Evolutionary conservation across 2,329 filamentous ascomycete species (phyloP), one percentile per base, ranked within the genome.

Genomic region (Pseudogymnoascus destructans): DNA sequence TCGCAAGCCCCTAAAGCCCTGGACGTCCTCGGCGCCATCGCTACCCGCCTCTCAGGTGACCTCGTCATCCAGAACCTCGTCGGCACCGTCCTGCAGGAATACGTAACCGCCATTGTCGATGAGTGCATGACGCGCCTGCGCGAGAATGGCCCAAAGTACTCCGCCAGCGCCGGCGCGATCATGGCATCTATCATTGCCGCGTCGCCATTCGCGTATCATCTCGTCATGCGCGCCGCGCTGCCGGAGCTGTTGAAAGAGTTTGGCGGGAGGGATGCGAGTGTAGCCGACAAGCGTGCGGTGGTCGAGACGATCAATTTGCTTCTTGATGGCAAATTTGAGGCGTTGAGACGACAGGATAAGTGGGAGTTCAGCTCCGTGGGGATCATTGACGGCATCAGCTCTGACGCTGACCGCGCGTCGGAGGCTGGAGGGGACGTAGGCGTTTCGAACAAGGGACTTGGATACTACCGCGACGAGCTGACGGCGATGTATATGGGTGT

Each of bases 221-320:
- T 64, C 15, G 60, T 66, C 9, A 57, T 59, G 10, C 65, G 60
- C 27, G 59, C 36, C n/a, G 56, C 63, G 5, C 30, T 68, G 3
- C 64, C 66, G 5, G 52, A 58, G 3, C 27, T 67, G 5, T 38
- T 63, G 36, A 57, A 13, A 17, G 59, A 17, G 55, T 66, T 25
- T 64, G 63, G 57, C 61, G 66, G 49, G 61, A 60, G 25, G 23
- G 61, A 60, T n/a, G 38, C 62, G 1, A 64, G 27, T 52, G 15
- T 58, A 13, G 57, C 59, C 1, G 61, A 66, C 27, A 66, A 64
- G 52, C 63, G 63, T 19, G 60, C 63, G 2, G 35, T 68, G 2
- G 40, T 70, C 6, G 61, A 59, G 13, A 62, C 68, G 13, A 64
- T 67, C n/a, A 69, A 67, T 33, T 15, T 60, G 4, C 60, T 69